Evolutionary conservation across 2,329 filamentous ascomycete genomes (phyloP), one percentile per base, ranked within the genome.

Genomic region (Onygena corvina): DNA sequence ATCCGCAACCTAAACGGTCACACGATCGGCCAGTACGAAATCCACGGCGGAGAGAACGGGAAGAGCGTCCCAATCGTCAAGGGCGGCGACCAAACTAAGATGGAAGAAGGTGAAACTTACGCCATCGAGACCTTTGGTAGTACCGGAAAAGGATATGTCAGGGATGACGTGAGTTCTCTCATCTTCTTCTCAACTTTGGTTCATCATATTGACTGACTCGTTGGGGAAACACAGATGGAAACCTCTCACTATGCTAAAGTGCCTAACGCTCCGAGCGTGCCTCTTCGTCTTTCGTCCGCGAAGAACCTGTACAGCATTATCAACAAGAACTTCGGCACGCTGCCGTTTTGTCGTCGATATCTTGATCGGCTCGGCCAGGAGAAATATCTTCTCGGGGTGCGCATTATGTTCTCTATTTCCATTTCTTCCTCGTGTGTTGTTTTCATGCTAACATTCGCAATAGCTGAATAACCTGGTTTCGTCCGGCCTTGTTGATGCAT

Each of bases 11-110:
- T 94, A 53, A 90, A 85, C 61, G 88, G 87, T 7, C 89, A 95
- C 71, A 90, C 85, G 57, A 95, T 95, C 61, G 75, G 86, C 50
- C 88, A 81, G 53, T 92, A 89, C 72, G 81, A 80, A 64, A 95
- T 95, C 59, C 89, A 95, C 69, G 88, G 89, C 51, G 84, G 80
- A 59, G 95, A 94, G 75, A 88, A 84, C 30, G 54, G 67, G 48
- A 95, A 95, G 75, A 88, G 85, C 57, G 86, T 95, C 47, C 90
- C 89, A 0, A 94, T 95, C 60, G 87, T 95, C 55, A 94, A 94
- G 73, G 83, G 80, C 54, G 78, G 79, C 54, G 86, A 94, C 61
- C 80, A 83, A 64, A 93, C 87, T 47, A 94, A 94, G 76, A 96
- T 96, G 90, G 89, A 95, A 70, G 90, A 95, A 69, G 88, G 88